Base-by-base conservation (phyloP, 768 basidiomycete species). In the Suillus decipiens region DNA sequence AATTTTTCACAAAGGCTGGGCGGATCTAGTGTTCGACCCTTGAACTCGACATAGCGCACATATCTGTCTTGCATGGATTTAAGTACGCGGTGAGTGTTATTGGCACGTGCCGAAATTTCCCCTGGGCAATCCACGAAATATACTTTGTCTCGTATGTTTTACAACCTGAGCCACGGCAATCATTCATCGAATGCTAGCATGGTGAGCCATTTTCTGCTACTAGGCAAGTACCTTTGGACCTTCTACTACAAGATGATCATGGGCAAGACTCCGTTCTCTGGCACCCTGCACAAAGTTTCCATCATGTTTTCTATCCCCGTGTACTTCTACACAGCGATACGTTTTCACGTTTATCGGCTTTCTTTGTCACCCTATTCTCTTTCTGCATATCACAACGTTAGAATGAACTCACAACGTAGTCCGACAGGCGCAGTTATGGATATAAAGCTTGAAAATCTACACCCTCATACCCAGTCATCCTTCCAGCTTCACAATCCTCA, bases 401-500 rank as follows among this genome's bases (percentile, higher is more conserved):
- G 11, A 17, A 41, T 57, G 12, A 41, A 17, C 37, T 41, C 24
- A 10, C 37, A 57, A 57, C 56, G 39, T 57, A 57, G 15, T 41
- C 34, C 19, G 37, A 17, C 24, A 28, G 24, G 24, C 5, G 37
- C 34, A 57, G 15, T 22, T 8, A 41, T 39, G 24, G 17, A 19
- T 57, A 57, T 56, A 57, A 57, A 57, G 56, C 56, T 57, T 17
- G 10, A 17, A 19, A 41, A 19, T 6, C 10, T 3, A 57, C 56
- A 31, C 65, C 36, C 69, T 70, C 66, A 63, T 19, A 19, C 39
- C 10, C 56, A 57, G 2, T 4, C 8, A 19, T 19, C 3, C 39
- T 39, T 34, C 53, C 69, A 45, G 67, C 73, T 34, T 66, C 63
- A 22, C 56, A 67, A 43, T 64, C 78, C 11, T 37, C 17, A 43